These are phyloP conservation scores for Chrysosporium queenslandicum DNA, from an alignment of 2,329 filamentous ascomycete species.

Conservation along the genomic window DNA sequence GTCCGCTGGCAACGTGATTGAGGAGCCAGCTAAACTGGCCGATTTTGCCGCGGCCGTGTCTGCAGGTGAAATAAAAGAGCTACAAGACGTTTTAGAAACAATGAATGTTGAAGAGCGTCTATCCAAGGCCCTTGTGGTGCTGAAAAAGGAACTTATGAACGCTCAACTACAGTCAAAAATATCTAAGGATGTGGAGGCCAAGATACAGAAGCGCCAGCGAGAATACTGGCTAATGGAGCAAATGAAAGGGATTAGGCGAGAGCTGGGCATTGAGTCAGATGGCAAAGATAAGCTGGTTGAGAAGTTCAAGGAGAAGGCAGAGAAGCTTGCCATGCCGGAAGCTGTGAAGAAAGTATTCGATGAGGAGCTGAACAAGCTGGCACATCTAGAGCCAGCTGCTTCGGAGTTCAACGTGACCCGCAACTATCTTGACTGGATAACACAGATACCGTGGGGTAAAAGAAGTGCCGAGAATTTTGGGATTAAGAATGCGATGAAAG, in stretches of 20 bases:
- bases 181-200: slow-evolving; percentile 91
- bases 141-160: slow-evolving; percentile 99
- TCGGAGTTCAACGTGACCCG: slow-evolving; percentile 98
- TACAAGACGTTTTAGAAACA: slow-evolving; percentile 81
- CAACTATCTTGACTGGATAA: slow-evolving; percentile 98
- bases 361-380: slow-evolving; percentile 93
- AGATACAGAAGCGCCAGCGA: slow-evolving; percentile 92
- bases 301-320: slow-evolving; percentile 91
- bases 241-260: slow-evolving; percentile 95
- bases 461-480: slow-evolving; percentile 93
- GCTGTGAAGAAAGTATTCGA: slow-evolving; percentile 96
- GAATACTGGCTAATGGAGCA: slow-evolving; percentile 99
- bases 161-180: slow-evolving; percentile 96
- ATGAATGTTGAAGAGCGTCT: slow-evolving; percentile 87
- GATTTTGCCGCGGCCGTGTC: slow-evolving; percentile 96
- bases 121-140: slow-evolving; percentile 77
- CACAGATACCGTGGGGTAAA: slow-evolving; percentile 94
- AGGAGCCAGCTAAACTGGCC: slow-evolving; percentile 88
- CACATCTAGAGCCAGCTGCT: slow-evolving; percentile 85
- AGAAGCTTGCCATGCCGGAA: slow-evolving; percentile 92
- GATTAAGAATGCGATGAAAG: slow-evolving; percentile 78
- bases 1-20: slow-evolving; percentile 84
- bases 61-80: slow-evolving; percentile 80
- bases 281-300: slow-evolving; percentile 97
- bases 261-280: slow-evolving; percentile 92